Conservation (phyloP, 1,284 basidiomycete species). For the Pascua sp. region DNA sequence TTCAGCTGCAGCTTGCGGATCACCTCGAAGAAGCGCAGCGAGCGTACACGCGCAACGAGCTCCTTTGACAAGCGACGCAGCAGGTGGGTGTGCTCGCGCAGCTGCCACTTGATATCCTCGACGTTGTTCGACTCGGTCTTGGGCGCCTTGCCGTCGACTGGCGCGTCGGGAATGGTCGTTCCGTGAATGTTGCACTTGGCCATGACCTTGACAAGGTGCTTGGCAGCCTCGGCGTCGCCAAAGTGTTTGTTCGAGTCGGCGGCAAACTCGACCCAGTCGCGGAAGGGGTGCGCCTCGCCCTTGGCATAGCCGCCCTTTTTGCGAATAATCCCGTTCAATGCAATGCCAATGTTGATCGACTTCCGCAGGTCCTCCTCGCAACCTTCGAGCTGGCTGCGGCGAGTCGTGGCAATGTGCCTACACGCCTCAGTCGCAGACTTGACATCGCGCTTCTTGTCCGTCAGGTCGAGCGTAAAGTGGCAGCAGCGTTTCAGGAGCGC, state of each 20-base stretch:
- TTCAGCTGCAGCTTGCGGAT: constrained; percentile 83
- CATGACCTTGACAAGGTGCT: constrained; percentile 45
- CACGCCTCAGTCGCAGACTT: constrained; percentile 75
- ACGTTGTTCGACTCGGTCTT: constrained; percentile 30
- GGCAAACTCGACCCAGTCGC: constrained; percentile 34
- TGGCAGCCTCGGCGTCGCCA: constrained; percentile 55
- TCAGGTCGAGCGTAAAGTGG: constrained; percentile 75
- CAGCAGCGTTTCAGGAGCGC: constrained; percentile 88
- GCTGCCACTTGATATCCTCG: constrained; percentile 67
- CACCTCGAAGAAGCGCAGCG: constrained; percentile 82
- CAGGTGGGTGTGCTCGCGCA: constrained; percentile 79
- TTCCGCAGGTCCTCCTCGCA: constrained; percentile 70
- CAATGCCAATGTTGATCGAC: constrained; percentile 64
- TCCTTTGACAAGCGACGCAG: constrained; percentile 80
- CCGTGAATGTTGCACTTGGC: constrained; percentile 44
- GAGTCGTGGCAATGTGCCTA: constrained; percentile 81
- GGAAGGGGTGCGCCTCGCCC: constrained; percentile 35
- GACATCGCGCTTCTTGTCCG: constrained; percentile 56
- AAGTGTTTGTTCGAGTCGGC: constrained; percentile 55
- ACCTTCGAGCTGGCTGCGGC: constrained; percentile 70
- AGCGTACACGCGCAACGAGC: constrained; percentile 79
- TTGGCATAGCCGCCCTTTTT: constrained; percentile 27
- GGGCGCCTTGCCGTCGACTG: constrained; percentile 43
- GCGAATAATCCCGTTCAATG: constrained; percentile 44
- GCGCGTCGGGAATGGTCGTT: constrained; percentile 21